Evolutionary conservation across 2,329 filamentous ascomycete genomes (phyloP).

Genomic region (Thelonectria blattea): DNA sequence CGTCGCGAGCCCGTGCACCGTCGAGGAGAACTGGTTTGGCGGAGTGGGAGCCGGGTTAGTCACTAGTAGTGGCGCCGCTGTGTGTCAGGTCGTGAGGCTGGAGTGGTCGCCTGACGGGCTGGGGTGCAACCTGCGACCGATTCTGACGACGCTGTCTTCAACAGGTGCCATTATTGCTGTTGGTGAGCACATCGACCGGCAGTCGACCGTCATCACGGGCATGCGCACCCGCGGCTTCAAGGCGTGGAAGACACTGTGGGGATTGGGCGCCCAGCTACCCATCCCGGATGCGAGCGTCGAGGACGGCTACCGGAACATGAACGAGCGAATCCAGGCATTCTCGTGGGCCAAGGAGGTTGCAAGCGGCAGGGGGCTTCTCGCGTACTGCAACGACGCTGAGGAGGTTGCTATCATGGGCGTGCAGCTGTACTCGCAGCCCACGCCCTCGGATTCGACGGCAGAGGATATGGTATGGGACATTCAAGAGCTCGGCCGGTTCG

Average conservation of each 20-base stretch:
- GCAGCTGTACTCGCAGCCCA: constrained; percentile 44
- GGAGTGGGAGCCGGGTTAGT: constrained; percentile 55
- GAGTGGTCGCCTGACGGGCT: constrained; percentile 65
- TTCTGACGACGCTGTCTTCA: constrained; percentile 58
- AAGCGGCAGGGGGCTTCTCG: constrained; percentile 52
- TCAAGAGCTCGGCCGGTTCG: constrained; percentile 57
- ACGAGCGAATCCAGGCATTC: constrained; percentile 57
- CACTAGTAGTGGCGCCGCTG: constrained; percentile 54
- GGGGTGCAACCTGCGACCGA: constrained; percentile 59
- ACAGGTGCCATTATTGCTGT: constrained; percentile 57
- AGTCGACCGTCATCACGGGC: constrained; percentile 37
- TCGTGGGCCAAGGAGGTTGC: constrained; percentile 57
- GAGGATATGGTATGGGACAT: constrained; percentile 55
- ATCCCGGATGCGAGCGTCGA: constrained; percentile 50
- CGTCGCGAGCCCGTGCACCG: constrained; percentile 36
- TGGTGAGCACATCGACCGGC: constrained; percentile 52
- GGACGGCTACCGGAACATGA: constrained; percentile 43
- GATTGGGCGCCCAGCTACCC: constrained; percentile 57
- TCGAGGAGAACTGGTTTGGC: constrained; percentile 41
- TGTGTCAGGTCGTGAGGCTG: constrained; percentile 61
- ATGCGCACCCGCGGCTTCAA: constrained; percentile 50
- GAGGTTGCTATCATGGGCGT: constrained; percentile 60
- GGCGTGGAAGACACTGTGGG: constrained; percentile 62
- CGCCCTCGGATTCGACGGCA: constrained; percentile 23
- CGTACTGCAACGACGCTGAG: constrained; percentile 57